Conservation (phyloP, 192 early-diverging fungal species). For the Coemansia brasiliensis region DNA sequence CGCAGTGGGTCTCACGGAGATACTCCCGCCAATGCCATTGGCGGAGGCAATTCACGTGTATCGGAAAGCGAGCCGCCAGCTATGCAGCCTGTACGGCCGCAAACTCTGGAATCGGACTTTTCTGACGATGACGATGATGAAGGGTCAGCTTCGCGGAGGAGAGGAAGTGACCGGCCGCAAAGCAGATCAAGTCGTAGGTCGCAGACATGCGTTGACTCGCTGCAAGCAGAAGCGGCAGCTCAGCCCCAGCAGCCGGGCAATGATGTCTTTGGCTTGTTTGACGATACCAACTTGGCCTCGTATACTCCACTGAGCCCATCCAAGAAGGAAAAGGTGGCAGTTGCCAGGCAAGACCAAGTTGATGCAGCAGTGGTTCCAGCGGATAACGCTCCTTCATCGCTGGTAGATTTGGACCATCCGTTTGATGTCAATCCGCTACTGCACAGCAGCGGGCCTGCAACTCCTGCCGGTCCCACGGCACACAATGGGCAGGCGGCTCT, state of each 20-base stretch:
- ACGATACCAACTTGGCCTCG: constrained; percentile 6
- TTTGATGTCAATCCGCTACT: constrained; percentile 28
- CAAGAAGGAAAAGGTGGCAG: constrained; percentile 3
- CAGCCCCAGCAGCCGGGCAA: not conserved
- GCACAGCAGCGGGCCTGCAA: constrained; percentile 1
- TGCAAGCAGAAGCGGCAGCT: too few relatives aligned
- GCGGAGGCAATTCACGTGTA: not conserved
- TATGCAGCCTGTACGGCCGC: not conserved
- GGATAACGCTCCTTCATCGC: not conserved
- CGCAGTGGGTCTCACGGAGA: not conserved
- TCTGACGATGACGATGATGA: constrained; percentile 18
- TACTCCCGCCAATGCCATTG: not conserved
- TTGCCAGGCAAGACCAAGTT: not conserved
- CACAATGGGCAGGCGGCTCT: not conserved
- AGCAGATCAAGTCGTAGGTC: too few relatives aligned
- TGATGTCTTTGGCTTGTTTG: constrained; percentile 9
- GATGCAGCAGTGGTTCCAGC: not conserved
- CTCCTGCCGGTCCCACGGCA: not conserved
- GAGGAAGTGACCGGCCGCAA: too few relatives aligned
- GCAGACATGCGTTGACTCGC: not conserved
- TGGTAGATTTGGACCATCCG: constrained; percentile 20
- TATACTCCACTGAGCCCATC: constrained; percentile 23
- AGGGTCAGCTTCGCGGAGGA: too few relatives aligned
- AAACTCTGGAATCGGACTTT: constrained; percentile 47
- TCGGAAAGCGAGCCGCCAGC: not conserved